These are phyloP conservation scores for Elaphomyces granulatus DNA, from an alignment of 495 filamentous ascomycete species.

Conservation along the genomic window DNA sequence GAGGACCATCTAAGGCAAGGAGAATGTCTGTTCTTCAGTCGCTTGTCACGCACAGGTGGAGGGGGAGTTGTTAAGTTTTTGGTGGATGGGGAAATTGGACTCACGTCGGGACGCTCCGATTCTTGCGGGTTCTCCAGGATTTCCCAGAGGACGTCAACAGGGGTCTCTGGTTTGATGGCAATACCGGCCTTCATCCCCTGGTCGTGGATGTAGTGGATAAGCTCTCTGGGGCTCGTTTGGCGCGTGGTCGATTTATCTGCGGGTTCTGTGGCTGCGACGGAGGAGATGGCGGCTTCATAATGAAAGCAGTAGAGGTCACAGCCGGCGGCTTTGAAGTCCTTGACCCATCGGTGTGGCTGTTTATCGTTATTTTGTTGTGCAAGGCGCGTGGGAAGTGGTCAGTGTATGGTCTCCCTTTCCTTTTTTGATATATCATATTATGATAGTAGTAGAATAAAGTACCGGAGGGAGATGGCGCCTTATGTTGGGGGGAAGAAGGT, in stretches of 20 bases:
- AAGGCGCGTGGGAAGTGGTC: too few relatives aligned
- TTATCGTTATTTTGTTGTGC: constrained; percentile 1
- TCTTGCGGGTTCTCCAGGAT: constrained; percentile 57
- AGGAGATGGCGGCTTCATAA: constrained; percentile 86
- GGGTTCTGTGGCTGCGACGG: constrained; percentile 69
- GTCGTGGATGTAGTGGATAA: constrained; percentile 83
- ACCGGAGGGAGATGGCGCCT: too few relatives aligned
- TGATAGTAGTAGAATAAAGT: too few relatives aligned
- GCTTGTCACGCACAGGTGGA: too few relatives aligned
- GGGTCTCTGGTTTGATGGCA: constrained; percentile 86
- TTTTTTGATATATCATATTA: too few relatives aligned
- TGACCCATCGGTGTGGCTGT: constrained; percentile 97
- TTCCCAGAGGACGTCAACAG: constrained; percentile 81
- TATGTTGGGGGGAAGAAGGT: too few relatives aligned
- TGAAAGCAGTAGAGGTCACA: constrained; percentile 99
- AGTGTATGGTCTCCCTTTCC: too few relatives aligned
- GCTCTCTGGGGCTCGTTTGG: constrained; percentile 63
- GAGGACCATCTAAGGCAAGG: constrained; percentile 91
- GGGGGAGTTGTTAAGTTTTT: too few relatives aligned
- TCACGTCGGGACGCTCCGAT: constrained; percentile 78
- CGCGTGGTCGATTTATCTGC: constrained; percentile 44
- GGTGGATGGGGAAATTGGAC: too few relatives aligned
- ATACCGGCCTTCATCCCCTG: constrained; percentile 82
- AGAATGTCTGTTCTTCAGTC: constrained; percentile 5
- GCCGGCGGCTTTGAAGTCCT: constrained; percentile 81